Evolutionary conservation across 2,329 filamentous ascomycete species (phyloP).

Genomic region (Bipolaris victoriae): DNA sequence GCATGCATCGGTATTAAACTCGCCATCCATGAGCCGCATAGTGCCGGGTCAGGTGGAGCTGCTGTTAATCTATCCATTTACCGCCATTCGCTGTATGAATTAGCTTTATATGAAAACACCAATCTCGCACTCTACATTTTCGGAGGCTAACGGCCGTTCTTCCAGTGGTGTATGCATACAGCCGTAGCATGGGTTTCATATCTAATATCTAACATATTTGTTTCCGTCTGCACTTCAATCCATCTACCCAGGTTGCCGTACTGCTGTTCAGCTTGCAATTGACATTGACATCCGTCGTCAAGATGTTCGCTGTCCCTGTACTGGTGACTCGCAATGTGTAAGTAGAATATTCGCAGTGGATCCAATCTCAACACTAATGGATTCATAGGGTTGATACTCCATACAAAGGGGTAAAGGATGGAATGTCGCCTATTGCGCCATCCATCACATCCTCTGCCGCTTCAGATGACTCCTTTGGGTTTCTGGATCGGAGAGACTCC

Average conservation of each 20-base stretch:
- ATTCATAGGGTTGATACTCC: slow-evolving; percentile 18
- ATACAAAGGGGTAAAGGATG: slow-evolving; percentile 10
- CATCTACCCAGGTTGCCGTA: background rate
- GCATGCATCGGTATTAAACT: slow-evolving; percentile 25
- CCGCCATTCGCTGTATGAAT: slow-evolving; percentile 23
- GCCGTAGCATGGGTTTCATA: slow-evolving; percentile 1
- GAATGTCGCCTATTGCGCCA: slow-evolving; percentile 7
- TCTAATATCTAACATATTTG: background rate
- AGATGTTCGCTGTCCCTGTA: slow-evolving; percentile 28
- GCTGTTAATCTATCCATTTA: slow-evolving; percentile 21
- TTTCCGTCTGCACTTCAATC: slow-evolving; percentile 5
- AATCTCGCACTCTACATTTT: slow-evolving; percentile 16
- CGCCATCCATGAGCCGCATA: slow-evolving; percentile 34
- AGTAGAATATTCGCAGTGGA: slow-evolving; percentile 4
- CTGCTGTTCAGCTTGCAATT: background rate
- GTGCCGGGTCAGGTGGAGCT: slow-evolving; percentile 25
- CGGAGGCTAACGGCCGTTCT: slow-evolving; percentile 22
- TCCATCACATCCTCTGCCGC: slow-evolving; percentile 13
- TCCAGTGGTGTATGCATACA: slow-evolving; percentile 24
- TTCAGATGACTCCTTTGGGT: slow-evolving; percentile 18
- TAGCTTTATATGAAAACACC: slow-evolving; percentile 30
- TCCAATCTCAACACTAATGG: slow-evolving; percentile 12
- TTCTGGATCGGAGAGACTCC: slow-evolving; percentile 18
- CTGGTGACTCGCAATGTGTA: slow-evolving; percentile 23
- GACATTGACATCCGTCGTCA: background rate